These are phyloP conservation scores for Pichia cabralensis DNA, from an alignment of 805 yeast species.

Conservation along the genomic window DNA sequence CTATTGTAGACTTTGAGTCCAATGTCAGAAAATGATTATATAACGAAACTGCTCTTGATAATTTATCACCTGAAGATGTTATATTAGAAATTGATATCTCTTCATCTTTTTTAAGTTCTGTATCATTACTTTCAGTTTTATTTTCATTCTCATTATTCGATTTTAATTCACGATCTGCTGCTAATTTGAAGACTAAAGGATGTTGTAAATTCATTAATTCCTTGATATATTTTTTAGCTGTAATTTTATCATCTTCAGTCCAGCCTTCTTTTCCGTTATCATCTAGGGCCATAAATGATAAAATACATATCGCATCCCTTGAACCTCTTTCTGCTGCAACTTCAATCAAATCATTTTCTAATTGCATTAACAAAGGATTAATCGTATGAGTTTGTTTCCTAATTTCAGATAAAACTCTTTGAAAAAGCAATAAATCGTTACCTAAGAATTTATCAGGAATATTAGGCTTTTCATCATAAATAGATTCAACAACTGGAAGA, in stretches of 20 bases:
- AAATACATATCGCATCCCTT: conserved; percentile 65
- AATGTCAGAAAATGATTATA: conserved; percentile 49
- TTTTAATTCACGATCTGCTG: conserved; percentile 61
- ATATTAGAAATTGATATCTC: conserved; percentile 4
- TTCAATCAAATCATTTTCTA: conserved; percentile 71
- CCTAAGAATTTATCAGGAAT: conserved; percentile 32
- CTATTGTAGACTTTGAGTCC: conserved; percentile 47
- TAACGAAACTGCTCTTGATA: conserved; percentile 44
- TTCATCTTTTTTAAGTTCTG: conserved; percentile 25
- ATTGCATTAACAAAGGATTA: conserved; percentile 42
- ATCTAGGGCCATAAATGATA: conserved; percentile 57
- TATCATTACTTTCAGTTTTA: background rate
- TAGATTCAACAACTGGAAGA: conserved; percentile 39
- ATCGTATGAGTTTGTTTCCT: conserved; percentile 51
- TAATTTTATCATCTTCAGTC: conserved; percentile 42
- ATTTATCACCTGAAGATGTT: conserved; percentile 8
- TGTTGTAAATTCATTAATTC: conserved; percentile 51
- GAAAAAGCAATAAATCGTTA: conserved; percentile 56
- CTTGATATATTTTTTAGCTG: conserved; percentile 54
- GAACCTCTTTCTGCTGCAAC: conserved; percentile 78
- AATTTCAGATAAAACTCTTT: conserved; percentile 52
- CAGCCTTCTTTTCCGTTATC: conserved; percentile 19
- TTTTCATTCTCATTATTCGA: background rate
- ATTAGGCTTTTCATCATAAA: conserved; percentile 32
- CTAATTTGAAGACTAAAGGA: conserved; percentile 65